These are phyloP conservation scores for Herpetomonas tarakana DNA, from an alignment of 208 protist genomes.

Conservation along the genomic window DNA sequence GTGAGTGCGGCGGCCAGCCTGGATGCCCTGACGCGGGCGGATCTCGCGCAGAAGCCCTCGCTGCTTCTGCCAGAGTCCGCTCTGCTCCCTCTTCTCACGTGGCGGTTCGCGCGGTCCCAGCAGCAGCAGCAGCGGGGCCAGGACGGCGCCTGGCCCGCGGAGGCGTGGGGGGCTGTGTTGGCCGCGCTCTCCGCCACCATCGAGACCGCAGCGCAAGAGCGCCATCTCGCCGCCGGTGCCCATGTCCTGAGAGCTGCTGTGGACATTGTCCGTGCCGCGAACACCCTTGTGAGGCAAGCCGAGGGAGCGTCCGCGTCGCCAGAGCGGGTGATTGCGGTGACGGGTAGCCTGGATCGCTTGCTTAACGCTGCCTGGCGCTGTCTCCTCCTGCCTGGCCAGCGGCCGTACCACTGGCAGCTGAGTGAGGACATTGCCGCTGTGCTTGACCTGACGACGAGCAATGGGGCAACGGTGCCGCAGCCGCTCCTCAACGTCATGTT, in stretches of 20 bases:
- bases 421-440: neutral
- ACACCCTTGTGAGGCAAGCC: neutral
- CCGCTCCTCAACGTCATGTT: slow-evolving; percentile 4
- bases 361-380: neutral
- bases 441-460: neutral
- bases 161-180: slow-evolving; percentile 3
- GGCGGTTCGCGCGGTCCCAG: slow-evolving; percentile 12
- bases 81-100: slow-evolving; percentile 22
- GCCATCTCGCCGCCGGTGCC: neutral
- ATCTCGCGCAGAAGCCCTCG: neutral
- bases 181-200: slow-evolving; percentile 14
- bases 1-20: slow-evolving; percentile 4
- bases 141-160: neutral
- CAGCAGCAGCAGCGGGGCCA: neutral
- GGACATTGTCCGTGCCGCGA: neutral
- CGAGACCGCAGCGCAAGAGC: neutral
- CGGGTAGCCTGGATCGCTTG: neutral
- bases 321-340: neutral
- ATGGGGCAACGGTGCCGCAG: slow-evolving; percentile 11
- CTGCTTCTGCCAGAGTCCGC: slow-evolving; percentile 17
- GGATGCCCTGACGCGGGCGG: slow-evolving; percentile 15
- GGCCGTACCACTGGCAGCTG: neutral
- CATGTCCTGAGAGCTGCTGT: slow-evolving; percentile 4
- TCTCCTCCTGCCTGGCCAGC: neutral
- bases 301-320: no score